Percentiles rank a stretch among this genome's conserved stretches.
phyloP scores from a whole-genome alignment of 345 rosid genomes.

The Firmiana major region DNA sequence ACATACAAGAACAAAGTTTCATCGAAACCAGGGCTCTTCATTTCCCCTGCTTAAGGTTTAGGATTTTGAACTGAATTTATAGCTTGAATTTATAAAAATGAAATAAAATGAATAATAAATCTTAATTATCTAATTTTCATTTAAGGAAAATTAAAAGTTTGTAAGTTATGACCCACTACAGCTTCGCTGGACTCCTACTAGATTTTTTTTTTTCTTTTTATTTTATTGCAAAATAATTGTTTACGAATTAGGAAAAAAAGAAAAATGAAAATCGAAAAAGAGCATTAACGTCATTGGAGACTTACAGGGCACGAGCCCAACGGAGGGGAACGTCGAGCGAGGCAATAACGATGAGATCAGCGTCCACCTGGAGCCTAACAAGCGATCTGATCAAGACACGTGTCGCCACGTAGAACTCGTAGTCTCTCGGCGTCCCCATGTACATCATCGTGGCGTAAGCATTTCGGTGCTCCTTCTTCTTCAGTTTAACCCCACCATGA shows the following conservation, averaged over 20 bases:
- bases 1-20: background rate
- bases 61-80: too few species aligned
- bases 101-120: background rate
- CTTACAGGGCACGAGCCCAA: conserved; percentile 80
- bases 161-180: background rate
- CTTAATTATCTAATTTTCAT: background rate
- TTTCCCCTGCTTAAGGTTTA: background rate
- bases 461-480: conserved; percentile 42
- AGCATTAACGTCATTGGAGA: background rate
- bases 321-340: conserved; percentile 79
- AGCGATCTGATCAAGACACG: conserved; percentile 93
- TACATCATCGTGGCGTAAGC: conserved; percentile 99
- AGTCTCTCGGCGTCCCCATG: conserved; percentile 96
- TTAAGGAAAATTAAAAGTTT: background rate
- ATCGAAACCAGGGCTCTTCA: background rate
- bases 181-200: background rate
- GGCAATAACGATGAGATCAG: conserved; percentile 94
- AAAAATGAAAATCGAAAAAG: too few species aligned
- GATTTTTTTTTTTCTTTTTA: background rate
- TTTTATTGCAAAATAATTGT: background rate
- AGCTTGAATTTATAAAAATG: background rate
- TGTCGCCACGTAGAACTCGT: conserved; percentile 87
- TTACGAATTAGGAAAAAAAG: too few species aligned
- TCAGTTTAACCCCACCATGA: conserved; percentile 11
- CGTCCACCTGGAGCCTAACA: conserved; percentile 51